These are phyloP conservation scores for Termitomyces titanicus DNA, from an alignment of 768 basidiomycete species.

Conservation along the genomic window DNA sequence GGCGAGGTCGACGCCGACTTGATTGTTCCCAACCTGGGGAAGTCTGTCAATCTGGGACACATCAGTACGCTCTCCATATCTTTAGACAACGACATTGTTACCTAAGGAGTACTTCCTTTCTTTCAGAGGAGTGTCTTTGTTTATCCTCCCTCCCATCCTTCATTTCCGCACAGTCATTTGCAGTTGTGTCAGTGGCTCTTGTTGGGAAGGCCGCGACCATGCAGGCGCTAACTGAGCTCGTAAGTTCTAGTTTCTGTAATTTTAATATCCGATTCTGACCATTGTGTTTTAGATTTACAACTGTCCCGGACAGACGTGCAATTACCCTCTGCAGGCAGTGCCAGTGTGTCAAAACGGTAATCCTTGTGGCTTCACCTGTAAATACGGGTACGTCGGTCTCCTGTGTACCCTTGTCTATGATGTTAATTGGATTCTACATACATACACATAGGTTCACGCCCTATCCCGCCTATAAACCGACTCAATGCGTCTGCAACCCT, in stretches of 20 bases:
- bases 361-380: slow-evolving; percentile 45
- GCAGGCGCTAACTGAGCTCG: slow-evolving; percentile 30
- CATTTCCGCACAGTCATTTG: slow-evolving; percentile 27
- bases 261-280: too few relatives aligned
- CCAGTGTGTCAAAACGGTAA: slow-evolving; percentile 31
- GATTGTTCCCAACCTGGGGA: slow-evolving; percentile 22
- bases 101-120: background rate
- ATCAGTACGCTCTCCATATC: slow-evolving; percentile 20
- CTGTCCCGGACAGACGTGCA: slow-evolving; percentile 24
- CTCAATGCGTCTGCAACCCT: slow-evolving; percentile 36
- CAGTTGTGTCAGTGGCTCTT: slow-evolving; percentile 23
- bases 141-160: slow-evolving; percentile 33
- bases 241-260: slow-evolving; percentile 12
- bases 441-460: slow-evolving; percentile 5
- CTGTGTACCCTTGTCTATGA: background rate
- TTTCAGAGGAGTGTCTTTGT: slow-evolving; percentile 40
- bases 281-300: background rate
- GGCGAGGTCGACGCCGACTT: slow-evolving; percentile 31
- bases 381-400: slow-evolving; percentile 32
- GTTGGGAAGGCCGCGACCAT: slow-evolving; percentile 27
- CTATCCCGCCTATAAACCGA: slow-evolving; percentile 29
- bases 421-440: background rate
- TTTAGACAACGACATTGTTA: background rate
- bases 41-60: slow-evolving; percentile 24
- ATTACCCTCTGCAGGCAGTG: slow-evolving; percentile 37